These are phyloP conservation scores for Aspergillus nidulans DNA, from an alignment of 495 filamentous ascomycete species.

Conservation along the genomic window DNA sequence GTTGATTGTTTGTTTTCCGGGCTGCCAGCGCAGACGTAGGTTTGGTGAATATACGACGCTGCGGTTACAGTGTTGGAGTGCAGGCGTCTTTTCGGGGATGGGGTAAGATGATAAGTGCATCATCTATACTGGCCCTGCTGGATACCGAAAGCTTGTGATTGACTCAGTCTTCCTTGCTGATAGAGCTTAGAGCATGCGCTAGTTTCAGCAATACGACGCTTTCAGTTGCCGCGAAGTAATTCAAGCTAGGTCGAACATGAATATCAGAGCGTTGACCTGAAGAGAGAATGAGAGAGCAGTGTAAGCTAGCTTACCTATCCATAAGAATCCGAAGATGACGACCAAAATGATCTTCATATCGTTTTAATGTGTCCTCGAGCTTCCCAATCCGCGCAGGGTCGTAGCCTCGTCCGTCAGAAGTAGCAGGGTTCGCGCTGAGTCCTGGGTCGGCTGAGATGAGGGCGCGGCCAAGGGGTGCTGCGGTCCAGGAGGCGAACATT, in stretches of 20 bases:
- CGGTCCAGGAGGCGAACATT: constrained; percentile 84
- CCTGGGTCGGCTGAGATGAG: constrained; percentile 75
- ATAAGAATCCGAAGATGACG: constrained; percentile 86
- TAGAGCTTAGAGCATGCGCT: constrained; percentile 44
- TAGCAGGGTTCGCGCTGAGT: constrained; percentile 44
- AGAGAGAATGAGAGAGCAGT: neutral
- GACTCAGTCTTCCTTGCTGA: constrained; percentile 40
- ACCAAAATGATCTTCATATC: constrained; percentile 90
- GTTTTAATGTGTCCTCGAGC: constrained; percentile 74
- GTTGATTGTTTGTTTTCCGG: too few relatives aligned
- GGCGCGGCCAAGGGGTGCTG: constrained; percentile 66
- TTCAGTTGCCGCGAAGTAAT: constrained; percentile 96
- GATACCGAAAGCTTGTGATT: neutral
- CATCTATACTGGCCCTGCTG: too few relatives aligned
- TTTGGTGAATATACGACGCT: too few relatives aligned
- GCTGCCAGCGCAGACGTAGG: too few relatives aligned
- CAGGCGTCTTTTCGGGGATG: too few relatives aligned
- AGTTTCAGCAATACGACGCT: constrained; percentile 89
- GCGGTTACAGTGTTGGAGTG: too few relatives aligned
- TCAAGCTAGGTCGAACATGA: constrained; percentile 45
- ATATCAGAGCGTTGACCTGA: neutral
- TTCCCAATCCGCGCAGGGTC: constrained; percentile 68
- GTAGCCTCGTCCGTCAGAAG: constrained; percentile 35
- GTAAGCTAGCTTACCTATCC: constrained; percentile 52
- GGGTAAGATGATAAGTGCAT: too few relatives aligned